Percentiles rank a stretch among this genome's conserved stretches.
Evolutionary conservation across 495 filamentous ascomycete species (phyloP).

Genomic region (Parmelia sp.): DNA sequence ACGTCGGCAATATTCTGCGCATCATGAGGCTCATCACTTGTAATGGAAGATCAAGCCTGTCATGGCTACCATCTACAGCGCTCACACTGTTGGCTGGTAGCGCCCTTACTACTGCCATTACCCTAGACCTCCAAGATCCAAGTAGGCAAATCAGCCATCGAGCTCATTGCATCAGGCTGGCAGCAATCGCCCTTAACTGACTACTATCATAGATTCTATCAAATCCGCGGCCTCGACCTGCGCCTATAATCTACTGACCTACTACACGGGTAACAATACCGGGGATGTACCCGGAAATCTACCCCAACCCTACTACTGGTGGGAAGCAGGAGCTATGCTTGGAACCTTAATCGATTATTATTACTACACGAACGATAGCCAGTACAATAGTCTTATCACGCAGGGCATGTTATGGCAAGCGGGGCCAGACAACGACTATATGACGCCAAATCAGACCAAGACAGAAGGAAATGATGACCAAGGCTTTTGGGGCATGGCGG

Average conservation of each 20-base stretch:
- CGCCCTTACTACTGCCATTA: conserved; percentile 15
- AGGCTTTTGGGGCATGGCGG: conserved; percentile 78
- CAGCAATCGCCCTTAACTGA: not conserved
- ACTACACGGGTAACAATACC: conserved; percentile 65
- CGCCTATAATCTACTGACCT: conserved; percentile 47
- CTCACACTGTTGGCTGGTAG: conserved; percentile 20
- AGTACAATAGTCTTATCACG: conserved; percentile 62
- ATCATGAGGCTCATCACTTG: conserved; percentile 9
- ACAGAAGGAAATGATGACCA: conserved; percentile 81
- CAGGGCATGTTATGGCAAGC: conserved; percentile 68
- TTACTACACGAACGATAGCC: conserved; percentile 67
- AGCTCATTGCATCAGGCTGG: not conserved
- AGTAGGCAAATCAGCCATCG: conserved; percentile 11
- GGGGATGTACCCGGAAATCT: conserved; percentile 67
- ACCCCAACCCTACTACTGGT: conserved; percentile 76
- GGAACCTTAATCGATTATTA: conserved; percentile 76
- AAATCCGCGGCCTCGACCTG: conserved; percentile 39
- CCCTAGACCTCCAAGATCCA: conserved; percentile 22
- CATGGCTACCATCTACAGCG: conserved; percentile 15
- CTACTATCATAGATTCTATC: conserved; percentile 37
- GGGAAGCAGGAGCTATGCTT: conserved; percentile 74
- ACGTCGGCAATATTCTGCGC: not conserved
- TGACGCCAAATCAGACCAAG: conserved; percentile 75
- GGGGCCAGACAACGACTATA: conserved; percentile 60
- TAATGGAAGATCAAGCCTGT: conserved; percentile 5